phyloP scores from a whole-genome alignment of 2,329 filamentous ascomycete genomes.

The Diaporthe eres region DNA sequence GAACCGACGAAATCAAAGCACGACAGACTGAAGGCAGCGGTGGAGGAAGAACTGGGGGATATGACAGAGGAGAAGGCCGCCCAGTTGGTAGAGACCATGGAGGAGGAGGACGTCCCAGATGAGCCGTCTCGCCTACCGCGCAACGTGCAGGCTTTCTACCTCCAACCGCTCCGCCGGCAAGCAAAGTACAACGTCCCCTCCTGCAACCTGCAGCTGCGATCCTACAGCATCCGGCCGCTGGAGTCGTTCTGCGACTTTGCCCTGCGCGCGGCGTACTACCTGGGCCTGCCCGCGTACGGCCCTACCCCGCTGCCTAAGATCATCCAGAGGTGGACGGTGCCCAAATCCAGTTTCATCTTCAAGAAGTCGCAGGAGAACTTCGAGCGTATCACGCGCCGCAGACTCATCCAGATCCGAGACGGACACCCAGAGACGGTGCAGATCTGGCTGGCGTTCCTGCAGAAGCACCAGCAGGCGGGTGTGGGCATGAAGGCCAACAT shows the following conservation, averaged over 20 bases:
- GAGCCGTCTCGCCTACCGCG: conserved; percentile 74
- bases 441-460: conserved; percentile 91
- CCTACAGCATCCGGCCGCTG: conserved; percentile 89
- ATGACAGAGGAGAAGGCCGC: conserved; percentile 4
- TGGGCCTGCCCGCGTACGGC: conserved; percentile 87
- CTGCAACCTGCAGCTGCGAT: conserved; percentile 93
- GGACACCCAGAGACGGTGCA: conserved; percentile 91
- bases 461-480: conserved; percentile 94
- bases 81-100: neutral
- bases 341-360: conserved; percentile 89
- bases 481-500: conserved; percentile 99
- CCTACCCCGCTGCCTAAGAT: conserved; percentile 89
- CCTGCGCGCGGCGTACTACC: conserved; percentile 93
- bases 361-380: conserved; percentile 99
- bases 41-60: neutral
- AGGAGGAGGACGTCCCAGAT: conserved; percentile 43
- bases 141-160: conserved; percentile 86
- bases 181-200: conserved; percentile 83
- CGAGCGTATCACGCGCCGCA: conserved; percentile 87
- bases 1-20: neutral
- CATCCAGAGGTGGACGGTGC: conserved; percentile 94
- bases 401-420: conserved; percentile 93
- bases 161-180: conserved; percentile 84
- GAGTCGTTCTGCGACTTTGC: conserved; percentile 97
- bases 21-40: neutral